Conservation (phyloP, 768 basidiomycete genomes). For the Calocybe indica region DNA sequence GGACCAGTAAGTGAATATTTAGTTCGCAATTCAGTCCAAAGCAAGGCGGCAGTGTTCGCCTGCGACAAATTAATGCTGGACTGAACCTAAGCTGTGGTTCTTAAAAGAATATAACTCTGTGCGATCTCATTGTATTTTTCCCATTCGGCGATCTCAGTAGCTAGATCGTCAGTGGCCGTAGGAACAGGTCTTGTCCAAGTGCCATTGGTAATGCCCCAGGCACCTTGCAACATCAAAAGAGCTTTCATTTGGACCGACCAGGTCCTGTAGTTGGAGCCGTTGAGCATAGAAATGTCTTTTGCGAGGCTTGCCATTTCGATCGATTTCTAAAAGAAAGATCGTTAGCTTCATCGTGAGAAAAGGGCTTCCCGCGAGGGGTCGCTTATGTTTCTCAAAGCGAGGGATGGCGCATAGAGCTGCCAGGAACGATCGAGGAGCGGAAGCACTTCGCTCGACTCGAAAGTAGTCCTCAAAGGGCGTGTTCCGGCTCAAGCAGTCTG, state of each 20-base stretch:
- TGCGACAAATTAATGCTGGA: neutral
- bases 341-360: neutral
- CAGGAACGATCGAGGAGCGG: neutral
- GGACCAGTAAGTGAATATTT: neutral
- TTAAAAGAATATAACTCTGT: neutral
- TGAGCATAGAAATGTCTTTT: neutral
- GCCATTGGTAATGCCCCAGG: neutral
- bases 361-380: neutral
- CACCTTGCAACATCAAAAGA: neutral
- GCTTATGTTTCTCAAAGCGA: neutral
- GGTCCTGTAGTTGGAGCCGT: neutral
- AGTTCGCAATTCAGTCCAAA: neutral
- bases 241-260: neutral
- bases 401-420: neutral
- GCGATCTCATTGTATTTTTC: neutral
- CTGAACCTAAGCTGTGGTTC: neutral
- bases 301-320: neutral
- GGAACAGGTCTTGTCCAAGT: neutral
- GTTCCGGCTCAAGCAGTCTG: neutral
- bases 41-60: neutral
- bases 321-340: neutral
- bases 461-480: no score
- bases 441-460: neutral
- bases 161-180: neutral
- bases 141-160: neutral